Base-by-base conservation (phyloP, 192 early-diverging fungal genomes). In the Diversispora eburnea region DNA sequence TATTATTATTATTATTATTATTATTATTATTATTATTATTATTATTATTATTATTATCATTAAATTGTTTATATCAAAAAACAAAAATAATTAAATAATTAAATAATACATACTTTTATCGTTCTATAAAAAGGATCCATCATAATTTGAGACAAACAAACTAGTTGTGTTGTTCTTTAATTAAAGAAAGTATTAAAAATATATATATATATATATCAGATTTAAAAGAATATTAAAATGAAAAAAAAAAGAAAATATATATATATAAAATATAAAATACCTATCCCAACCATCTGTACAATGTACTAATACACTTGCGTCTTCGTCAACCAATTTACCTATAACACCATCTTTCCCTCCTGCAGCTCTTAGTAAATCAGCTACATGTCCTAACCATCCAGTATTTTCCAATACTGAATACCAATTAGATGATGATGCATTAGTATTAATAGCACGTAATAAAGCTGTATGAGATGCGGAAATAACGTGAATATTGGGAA, bases 261-360 rank as follows among this genome's bases (percentile, higher is more conserved):
- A n/a, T n/a, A n/a, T n/a, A n/a, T 25, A 39, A 39, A 54, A 12
- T 8, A 54, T 54, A 17, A 0, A 10, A 25, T 69, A 69, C 67
- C 80, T 76, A 20, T 82, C 81, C 81, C 81, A 82, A 4, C 81
- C 81, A 61, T 82, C 81, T 15, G 81, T 82, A 58, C 81, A 82
- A 59, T 82, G 81, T 78, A 82, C 81, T 43, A 82, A 68, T 5
- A 82, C 75, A 15, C 78, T 79, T 7, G 70, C 61, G 22, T 77
- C 66, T n/a, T 55, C 67, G 10, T 79, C 76, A 0, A 80, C 4
- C 59, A 82, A 77, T 62, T 75, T 79, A 3, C 77, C 76, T 2
- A 82, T 65, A 15, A 82, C 70, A 12, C 81, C 81, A 25, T 82
- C 75, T 25, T 66, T 74, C 15, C 81, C 78, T 3, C 76, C 68